Conservation (phyloP, 169 alveolate species). For the Plasmodium coatneyi region DNA sequence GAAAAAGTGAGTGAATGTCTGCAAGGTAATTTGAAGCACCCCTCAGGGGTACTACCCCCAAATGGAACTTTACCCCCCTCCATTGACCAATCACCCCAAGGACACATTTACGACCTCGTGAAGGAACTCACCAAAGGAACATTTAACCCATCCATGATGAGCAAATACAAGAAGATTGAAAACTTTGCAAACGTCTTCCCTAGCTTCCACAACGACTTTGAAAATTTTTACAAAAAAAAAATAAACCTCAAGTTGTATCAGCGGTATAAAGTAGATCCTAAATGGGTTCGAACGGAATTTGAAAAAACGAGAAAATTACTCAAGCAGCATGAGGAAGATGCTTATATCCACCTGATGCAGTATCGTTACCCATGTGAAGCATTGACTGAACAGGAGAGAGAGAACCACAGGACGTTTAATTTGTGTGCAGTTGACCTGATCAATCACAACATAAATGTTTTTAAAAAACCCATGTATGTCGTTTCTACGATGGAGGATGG, state of each 20-base stretch:
- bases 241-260: conserved; percentile 44
- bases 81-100: not conserved
- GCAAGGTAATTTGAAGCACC: not conserved
- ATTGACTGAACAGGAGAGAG: conserved; percentile 36
- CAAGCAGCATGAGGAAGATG: not conserved
- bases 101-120: not conserved
- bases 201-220: conserved; percentile 28
- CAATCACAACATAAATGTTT: conserved; percentile 40
- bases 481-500: conserved; percentile 28
- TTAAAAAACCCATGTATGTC: conserved; percentile 50
- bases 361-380: conserved; percentile 25
- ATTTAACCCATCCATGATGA: conserved; percentile 6
- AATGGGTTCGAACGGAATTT: conserved; percentile 5
- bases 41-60: not conserved
- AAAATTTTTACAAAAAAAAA: conserved; percentile 37
- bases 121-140: conserved; percentile 50
- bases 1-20: not conserved
- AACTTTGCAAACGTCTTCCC: conserved; percentile 39
- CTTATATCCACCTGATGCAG: conserved; percentile 23
- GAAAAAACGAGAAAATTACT: conserved; percentile 19
- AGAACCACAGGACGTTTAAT: conserved; percentile 50
- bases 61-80: not conserved
- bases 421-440: conserved; percentile 25
- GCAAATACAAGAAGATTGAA: conserved; percentile 42
- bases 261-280: conserved; percentile 3